Evolutionary conservation across 768 basidiomycete genomes (phyloP), one percentile per base, ranked within the genome.

Genomic region (Rhizopogon vinicolor): DNA sequence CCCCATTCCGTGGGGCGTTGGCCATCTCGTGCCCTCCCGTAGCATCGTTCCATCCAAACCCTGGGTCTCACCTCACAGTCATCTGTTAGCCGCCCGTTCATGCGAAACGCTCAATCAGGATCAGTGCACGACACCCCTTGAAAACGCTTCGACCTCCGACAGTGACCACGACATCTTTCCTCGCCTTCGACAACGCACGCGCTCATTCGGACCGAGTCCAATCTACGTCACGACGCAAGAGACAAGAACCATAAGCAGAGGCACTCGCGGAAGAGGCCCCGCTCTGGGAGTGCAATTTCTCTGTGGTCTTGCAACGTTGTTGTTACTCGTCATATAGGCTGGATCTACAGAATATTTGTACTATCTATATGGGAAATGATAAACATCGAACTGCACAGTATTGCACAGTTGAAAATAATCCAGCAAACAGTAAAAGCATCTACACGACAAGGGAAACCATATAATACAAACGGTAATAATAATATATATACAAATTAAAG

Each of bases 1-100:
- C 16, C 43, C 59, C 22, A 65, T 73, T 33, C 71, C 75, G 16
- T 76, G 75, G 74, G 75, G 75, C 1, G 40, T 53, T 10, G 75
- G 75, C 10, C 54, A 54, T 16, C 41, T 67, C 10, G 52, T 22
- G 13, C 10, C 48, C 14, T 16, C 35, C 19, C 31, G 19, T 25
- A 25, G 25, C 25, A 35, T 14, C 14, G 46, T 14, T 10, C 14
- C 14, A 3, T 25, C 48, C 8, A 22, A 22, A 35, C 8, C 35
- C 8, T 7, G 8, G 19, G 9, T 49, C 39, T 25, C 48, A 37
- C 35, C 46, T 35, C 18, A 18, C 33, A 35, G 46, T 13, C 33
- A 7, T 22, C 3, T 31, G 4, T 49, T 7, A 16, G 13, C 19
- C 14, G 35, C 13, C 2, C 48, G 14, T 37, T 14, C 35, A 2